phyloP scores from a whole-genome alignment of 331 rosid genomes.

The Cydonia oblonga region DNA sequence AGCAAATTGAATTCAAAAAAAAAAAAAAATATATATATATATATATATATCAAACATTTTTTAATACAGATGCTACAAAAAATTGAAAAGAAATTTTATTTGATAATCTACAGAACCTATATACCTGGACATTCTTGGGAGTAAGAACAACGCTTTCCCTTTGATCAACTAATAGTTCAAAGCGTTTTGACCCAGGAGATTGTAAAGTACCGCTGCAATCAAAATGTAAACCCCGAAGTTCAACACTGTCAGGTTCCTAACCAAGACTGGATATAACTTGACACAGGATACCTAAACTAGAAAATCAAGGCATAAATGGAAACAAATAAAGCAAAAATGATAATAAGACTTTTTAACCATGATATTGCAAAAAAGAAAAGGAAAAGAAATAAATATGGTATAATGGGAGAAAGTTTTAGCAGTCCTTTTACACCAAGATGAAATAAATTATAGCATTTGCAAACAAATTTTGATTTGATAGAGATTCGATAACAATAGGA shows the following conservation, averaged over 20 bases:
- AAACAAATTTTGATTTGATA: neutral
- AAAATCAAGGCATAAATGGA: neutral
- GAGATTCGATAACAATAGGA: neutral
- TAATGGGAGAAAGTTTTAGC: neutral
- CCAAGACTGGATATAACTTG: neutral
- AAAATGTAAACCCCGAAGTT: conserved; percentile 29
- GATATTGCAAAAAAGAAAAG: neutral
- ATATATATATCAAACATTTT: neutral
- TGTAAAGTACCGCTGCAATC: conserved; percentile 55
- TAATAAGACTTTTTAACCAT: neutral
- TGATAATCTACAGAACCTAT: neutral
- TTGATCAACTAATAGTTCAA: conserved; percentile 58
- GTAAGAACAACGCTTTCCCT: conserved; percentile 81
- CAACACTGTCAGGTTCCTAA: conserved; percentile 25
- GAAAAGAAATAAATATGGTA: neutral
- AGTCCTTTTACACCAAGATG: neutral
- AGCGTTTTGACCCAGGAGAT: conserved; percentile 71
- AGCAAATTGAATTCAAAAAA: conserved; percentile 9
- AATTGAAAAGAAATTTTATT: neutral
- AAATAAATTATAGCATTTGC: neutral
- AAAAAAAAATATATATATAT: no score
- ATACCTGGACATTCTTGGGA: conserved; percentile 94
- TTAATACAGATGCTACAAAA: neutral
- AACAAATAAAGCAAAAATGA: conserved; percentile 1
- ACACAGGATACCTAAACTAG: neutral